Base-by-base conservation (phyloP, 345 rosid species). In the Boechera stricta region DNA sequence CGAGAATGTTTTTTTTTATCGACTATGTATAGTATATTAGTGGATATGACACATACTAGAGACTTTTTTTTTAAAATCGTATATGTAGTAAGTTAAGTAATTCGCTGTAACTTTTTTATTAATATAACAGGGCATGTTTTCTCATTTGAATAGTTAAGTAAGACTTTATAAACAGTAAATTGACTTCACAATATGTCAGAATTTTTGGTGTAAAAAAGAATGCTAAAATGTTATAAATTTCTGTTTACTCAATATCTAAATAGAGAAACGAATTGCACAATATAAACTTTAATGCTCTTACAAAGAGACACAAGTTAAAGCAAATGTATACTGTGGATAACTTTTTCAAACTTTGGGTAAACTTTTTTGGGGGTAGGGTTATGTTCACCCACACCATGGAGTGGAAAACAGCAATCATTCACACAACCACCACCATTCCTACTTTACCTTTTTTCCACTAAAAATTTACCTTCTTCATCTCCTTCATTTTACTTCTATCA, bases 371-470 rank as follows among this genome's bases (percentile, higher is more conserved):
- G 72, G 10, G 16, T 76, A 64, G 77, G 81, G 81, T 77, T 47
- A 64, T 57, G 73, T 72, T 72, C 72, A 71, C 39, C 77, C 81
- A 69, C 39, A 64, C 56, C 31, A 57, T 56, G 62, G 80, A 82
- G 85, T 83, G 91, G 91, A 86, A 83, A 84, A 85, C 93, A 87
- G 59, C 96, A 88, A 93, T 93, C 82, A 93, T 93, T 77, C 73
- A 48, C 77, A 32, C 89, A 87, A 84, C 88, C 80, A 61, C 82
- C 39, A 69, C 49, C 52, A 10, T 63, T 44, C 80, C 54, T 71
- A 56, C 71, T 58, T 75, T 13, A 61, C 12, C 15, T 3, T 87
- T 89, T 86, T 84, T 77, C 80, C 78, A 82, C 70, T 31, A 52
- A 56, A 71, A 6, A 70, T 77, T 67, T 75, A 75, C 77, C 2